Conservation (phyloP, 169 alveolate species). For the Hepatocystis sp. region DNA sequence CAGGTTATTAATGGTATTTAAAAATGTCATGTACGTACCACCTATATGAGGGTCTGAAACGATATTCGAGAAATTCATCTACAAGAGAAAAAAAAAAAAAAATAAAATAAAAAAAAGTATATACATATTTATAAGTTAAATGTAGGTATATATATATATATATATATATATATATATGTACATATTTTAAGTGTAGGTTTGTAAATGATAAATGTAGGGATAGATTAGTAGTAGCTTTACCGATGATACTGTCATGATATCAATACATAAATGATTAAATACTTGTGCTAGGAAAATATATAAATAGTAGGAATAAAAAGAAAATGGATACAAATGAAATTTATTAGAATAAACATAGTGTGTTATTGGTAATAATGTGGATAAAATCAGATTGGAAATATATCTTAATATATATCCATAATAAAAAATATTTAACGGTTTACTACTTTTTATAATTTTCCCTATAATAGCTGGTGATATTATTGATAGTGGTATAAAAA, state of each 20-base stretch:
- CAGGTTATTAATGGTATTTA: slow-evolving; percentile 86
- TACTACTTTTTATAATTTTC: slow-evolving; percentile 6
- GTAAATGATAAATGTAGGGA: too few species aligned
- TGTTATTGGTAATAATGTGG: slow-evolving; percentile 43
- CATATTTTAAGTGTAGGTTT: background rate
- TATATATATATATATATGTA: too few species aligned
- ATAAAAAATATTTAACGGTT: slow-evolving; percentile 46
- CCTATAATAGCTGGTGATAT: slow-evolving; percentile 83
- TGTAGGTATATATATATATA: too few species aligned
- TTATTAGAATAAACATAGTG: slow-evolving; percentile 69
- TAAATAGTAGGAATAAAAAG: slow-evolving; percentile 42
- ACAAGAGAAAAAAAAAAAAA: slow-evolving; percentile 34
- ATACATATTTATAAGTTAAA: background rate
- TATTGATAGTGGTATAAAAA: slow-evolving; percentile 80
- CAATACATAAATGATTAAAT: slow-evolving; percentile 72
- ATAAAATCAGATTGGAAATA: slow-evolving; percentile 46
- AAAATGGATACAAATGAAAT: slow-evolving; percentile 8
- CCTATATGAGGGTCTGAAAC: slow-evolving; percentile 89
- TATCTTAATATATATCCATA: slow-evolving; percentile 65
- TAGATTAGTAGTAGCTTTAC: too few species aligned
- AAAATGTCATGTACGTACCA: slow-evolving; percentile 90
- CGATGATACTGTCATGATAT: slow-evolving; percentile 46
- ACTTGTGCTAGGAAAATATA: slow-evolving; percentile 76
- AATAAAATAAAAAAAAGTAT: slow-evolving; percentile 29
- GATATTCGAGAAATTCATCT: slow-evolving; percentile 83